Base-by-base conservation (phyloP, 352 stramenopile species). In the Blastocystis sp. region DNA sequence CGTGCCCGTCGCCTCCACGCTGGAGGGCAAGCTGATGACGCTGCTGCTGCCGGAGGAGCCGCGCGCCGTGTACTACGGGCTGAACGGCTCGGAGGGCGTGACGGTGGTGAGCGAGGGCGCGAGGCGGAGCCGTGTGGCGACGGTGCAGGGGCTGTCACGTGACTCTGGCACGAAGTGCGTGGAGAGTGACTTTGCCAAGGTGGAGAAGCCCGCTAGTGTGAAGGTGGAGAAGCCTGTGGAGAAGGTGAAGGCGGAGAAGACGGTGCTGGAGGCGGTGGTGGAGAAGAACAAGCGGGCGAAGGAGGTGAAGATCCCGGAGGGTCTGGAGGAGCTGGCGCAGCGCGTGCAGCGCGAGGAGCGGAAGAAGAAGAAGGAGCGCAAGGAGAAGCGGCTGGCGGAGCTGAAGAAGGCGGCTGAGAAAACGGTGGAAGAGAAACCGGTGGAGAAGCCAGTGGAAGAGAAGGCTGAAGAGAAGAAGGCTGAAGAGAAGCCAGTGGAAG, bases 281-380 rank as follows among this genome's bases (percentile, higher is more conserved):
- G 45, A 43, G 40, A 21, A 34, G 7, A 74, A 74, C 48, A 9
- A 38, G 17, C 7, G 21, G 40, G 64, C 34, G 64, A 48, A 74
- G 64, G 45, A 74, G 40, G 28, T 28, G 7, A 74, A 74, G 64
- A 4, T 74, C 7, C 2, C 40, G 40, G 64, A 74, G 34, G 11
- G 42, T 2, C 34, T 74, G 64, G 64, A 45, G 28, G 42, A 74
- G 42, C 10, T 74, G 64, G 64, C 64, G 28, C 64, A 74, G 40
- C 34, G 42, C 21, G 19, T 74, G 34, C 64, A 63, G 74, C 68
- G 69, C 54, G 66, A 84, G 74, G 74, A 84, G 45, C 68, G 45
- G 57, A 59, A 61, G 42, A 77, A 60, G 42, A n/a, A 40, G 28
- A 40, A 77, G 66, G 66, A 70, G 40, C 34, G 69, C 34, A 69